These are phyloP conservation scores for Boletus subcaerulescens DNA, from an alignment of 768 basidiomycete genomes.

Conservation along the genomic window DNA sequence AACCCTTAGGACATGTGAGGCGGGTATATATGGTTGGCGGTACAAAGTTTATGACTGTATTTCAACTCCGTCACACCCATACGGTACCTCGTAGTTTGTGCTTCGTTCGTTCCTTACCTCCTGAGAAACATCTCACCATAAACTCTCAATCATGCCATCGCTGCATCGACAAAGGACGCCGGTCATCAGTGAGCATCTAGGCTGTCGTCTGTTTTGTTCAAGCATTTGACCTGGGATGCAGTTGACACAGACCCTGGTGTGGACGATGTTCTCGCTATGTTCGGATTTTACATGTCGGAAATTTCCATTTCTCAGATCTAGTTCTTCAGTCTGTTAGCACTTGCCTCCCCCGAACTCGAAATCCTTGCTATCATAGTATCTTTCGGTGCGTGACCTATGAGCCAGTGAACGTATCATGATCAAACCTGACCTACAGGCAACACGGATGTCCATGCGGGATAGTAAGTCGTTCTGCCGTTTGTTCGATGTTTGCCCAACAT, in stretches of 20 bases:
- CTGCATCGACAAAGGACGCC: conserved; percentile 37
- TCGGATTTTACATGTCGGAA: conserved; percentile 21
- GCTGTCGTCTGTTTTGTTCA: neutral
- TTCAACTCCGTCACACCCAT: too few relatives aligned
- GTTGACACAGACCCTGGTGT: conserved; percentile 88
- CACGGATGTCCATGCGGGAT: conserved; percentile 58
- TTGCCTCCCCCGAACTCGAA: conserved; percentile 81
- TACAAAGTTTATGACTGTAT: too few relatives aligned
- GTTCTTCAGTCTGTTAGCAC: conserved; percentile 62
- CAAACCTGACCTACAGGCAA: conserved; percentile 50
- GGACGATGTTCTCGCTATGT: conserved; percentile 81
- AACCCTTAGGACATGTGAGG: neutral
- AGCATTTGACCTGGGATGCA: conserved; percentile 26
- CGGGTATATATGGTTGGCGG: too few relatives aligned
- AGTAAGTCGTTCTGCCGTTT: conserved; percentile 37
- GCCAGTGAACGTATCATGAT: neutral
- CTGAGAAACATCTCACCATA: neutral
- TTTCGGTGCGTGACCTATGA: conserved; percentile 51
- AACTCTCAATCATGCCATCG: conserved; percentile 12
- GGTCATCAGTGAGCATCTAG: conserved; percentile 62
- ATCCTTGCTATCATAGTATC: conserved; percentile 73
- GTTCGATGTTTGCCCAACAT: neutral
- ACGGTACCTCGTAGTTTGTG: neutral
- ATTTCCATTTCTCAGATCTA: neutral
- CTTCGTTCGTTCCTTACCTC: neutral